Evolutionary conservation across 1,139 yeast genomes (phyloP).

Genomic region (Lodderomyces oxycetoniae): DNA sequence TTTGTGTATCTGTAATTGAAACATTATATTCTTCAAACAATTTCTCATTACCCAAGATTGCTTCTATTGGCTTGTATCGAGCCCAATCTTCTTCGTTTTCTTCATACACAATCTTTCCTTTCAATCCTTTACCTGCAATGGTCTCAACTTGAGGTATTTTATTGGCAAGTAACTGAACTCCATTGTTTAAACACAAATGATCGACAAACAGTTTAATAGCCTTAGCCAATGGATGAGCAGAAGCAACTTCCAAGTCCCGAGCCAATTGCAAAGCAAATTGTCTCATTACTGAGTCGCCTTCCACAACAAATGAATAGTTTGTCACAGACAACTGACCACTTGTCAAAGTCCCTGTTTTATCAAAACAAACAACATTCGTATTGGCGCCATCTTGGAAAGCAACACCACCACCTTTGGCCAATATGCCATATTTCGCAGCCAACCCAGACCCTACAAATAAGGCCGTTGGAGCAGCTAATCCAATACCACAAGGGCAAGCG

Average conservation of each 20-base stretch:
- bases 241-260: constrained; percentile 58
- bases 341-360: constrained; percentile 77
- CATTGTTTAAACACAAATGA: constrained; percentile 13
- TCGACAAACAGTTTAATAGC: constrained; percentile 49
- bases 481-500: constrained; percentile 48
- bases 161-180: constrained; percentile 25
- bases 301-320: constrained; percentile 31
- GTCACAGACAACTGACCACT: constrained; percentile 59
- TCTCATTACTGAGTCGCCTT: constrained; percentile 17
- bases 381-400: constrained; percentile 76
- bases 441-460: constrained; percentile 44
- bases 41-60: constrained; percentile 62
- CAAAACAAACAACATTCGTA: constrained; percentile 64
- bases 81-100: constrained; percentile 22
- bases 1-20: constrained; percentile 22
- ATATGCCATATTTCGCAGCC: constrained; percentile 57
- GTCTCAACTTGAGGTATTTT: constrained; percentile 48
- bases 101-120: constrained; percentile 34
- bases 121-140: constrained; percentile 56
- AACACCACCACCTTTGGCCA: constrained; percentile 77
- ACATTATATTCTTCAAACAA: constrained; percentile 44
- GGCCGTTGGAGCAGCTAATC: constrained; percentile 48
- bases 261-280: constrained; percentile 43
- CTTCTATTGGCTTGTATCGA: constrained; percentile 30
- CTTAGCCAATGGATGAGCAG: constrained; percentile 65